Conservation (phyloP, 179 eudicot genomes). For the Heliamphora pulchella region DNA sequence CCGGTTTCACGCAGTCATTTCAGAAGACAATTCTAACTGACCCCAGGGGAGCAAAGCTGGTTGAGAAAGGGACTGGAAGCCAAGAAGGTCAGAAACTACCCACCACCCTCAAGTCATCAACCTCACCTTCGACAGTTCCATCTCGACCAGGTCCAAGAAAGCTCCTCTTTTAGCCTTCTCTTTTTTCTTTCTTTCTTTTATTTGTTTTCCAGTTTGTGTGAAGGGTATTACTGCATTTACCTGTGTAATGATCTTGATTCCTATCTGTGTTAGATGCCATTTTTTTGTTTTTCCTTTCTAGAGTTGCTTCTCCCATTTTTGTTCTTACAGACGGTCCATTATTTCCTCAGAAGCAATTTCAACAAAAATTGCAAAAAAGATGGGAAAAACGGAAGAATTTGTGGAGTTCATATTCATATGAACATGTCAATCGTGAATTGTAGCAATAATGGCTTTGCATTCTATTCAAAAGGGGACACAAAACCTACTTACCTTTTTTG, state of each 20-base stretch:
- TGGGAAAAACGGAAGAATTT: too few relatives aligned
- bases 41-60: constrained; percentile 57
- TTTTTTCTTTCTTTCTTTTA: not conserved
- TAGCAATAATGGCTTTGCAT: not conserved
- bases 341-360: too few relatives aligned
- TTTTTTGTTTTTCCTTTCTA: not conserved
- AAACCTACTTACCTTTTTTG: too few relatives aligned
- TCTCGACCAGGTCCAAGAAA: constrained; percentile 48
- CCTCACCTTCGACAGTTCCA: constrained; percentile 34
- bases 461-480: too few relatives aligned
- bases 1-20: constrained; percentile 92
- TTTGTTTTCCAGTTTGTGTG: constrained; percentile 7
- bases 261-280: not conserved
- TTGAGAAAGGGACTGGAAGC: constrained; percentile 34
- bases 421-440: not conserved
- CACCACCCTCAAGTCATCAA: constrained; percentile 27
- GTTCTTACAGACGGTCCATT: too few relatives aligned
- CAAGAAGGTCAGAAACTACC: constrained; percentile 43
- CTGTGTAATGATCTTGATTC: constrained; percentile 6
- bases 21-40: constrained; percentile 76
- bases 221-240: not conserved
- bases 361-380: too few relatives aligned
- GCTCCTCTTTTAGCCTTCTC: constrained; percentile 49
- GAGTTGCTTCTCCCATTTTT: constrained; percentile 3
- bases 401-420: too few relatives aligned